Evolutionary conservation across 83 land plant genomes (phyloP).

Genomic region (Diphasiastrum complanatum): DNA sequence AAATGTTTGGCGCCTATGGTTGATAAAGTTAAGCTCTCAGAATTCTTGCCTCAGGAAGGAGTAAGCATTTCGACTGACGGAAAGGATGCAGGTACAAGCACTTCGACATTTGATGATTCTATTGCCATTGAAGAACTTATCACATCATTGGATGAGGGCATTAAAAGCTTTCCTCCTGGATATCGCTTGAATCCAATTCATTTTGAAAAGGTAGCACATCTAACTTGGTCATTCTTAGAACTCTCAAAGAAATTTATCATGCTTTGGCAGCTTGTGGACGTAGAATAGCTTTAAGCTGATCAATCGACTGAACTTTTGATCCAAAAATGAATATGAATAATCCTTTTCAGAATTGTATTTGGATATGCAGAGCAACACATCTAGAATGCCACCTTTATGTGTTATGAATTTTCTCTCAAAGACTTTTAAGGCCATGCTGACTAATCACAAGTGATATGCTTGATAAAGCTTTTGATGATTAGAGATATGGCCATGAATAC

Average conservation of each 20-base stretch:
- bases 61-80: constrained; percentile 1
- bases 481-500: not conserved
- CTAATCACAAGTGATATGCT: not conserved
- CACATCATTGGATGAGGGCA: not conserved
- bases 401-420: too few species aligned
- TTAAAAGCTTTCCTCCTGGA: not conserved
- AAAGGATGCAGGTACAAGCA: not conserved
- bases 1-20: not conserved
- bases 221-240: too few species aligned
- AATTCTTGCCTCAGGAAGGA: not conserved
- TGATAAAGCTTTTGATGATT: not conserved
- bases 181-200: constrained; percentile 3
- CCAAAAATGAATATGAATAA: too few species aligned
- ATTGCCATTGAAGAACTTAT: constrained; percentile 1
- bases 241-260: too few species aligned
- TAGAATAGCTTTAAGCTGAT: too few species aligned
- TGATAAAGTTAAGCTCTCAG: constrained; percentile 1
- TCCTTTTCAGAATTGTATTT: too few species aligned
- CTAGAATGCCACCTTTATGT: too few species aligned
- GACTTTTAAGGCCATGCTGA: too few species aligned
- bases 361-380: too few species aligned
- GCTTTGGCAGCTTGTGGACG: too few species aligned
- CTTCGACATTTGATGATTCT: not conserved
- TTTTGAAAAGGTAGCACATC: constrained; percentile 7
- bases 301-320: too few species aligned